Percentiles rank a stretch among this genome's conserved stretches.
phyloP scores from a whole-genome alignment of 345 rosid species.

The Salix dunnii region DNA sequence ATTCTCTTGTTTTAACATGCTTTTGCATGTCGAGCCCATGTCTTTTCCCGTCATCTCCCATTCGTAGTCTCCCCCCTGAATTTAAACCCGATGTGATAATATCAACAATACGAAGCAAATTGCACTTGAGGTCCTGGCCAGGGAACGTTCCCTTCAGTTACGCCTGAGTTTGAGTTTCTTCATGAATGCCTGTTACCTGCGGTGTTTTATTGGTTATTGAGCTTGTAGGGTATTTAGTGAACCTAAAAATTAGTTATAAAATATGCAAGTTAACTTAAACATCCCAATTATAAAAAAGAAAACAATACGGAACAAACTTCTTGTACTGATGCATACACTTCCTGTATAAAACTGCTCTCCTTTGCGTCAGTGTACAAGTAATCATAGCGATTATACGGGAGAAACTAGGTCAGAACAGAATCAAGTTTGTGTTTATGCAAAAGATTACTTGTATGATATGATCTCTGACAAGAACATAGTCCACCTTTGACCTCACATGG shows the following conservation, averaged over 20 bases:
- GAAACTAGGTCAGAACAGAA: neutral
- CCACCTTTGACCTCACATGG: neutral
- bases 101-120: no score
- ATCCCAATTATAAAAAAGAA: no score
- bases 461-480: neutral
- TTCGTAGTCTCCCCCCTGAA: neutral
- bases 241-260: no score
- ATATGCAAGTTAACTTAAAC: rapidly evolving
- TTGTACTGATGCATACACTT: neutral
- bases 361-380: neutral
- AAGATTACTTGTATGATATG: neutral
- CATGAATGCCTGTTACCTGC: no score
- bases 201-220: no score
- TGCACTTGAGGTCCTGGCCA: no score
- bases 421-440: neutral
- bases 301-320: neutral
- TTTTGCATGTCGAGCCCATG: no score
- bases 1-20: no score
- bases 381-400: neutral
- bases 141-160: no score
- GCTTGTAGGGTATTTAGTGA: no score
- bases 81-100: neutral
- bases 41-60: neutral
- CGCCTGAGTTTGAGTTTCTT: no score
- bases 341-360: neutral